Conservation (phyloP, 129 eudicot genomes). For the Tagetes patula region DNA sequence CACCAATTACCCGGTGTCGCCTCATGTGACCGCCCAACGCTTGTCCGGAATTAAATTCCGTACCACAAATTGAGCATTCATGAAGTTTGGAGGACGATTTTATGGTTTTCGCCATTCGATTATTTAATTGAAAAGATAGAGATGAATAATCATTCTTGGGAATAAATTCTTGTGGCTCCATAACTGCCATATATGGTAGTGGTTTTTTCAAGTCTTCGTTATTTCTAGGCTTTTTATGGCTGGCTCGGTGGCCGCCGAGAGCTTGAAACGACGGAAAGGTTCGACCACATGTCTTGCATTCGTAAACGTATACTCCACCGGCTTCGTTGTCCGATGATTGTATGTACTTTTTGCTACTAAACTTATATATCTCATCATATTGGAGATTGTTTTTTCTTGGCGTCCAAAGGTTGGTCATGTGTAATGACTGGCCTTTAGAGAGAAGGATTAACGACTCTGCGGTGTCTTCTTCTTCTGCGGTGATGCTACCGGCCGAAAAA, state of each 20-base stretch:
- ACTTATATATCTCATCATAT: slow-evolving; percentile 26
- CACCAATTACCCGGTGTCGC: slow-evolving; percentile 55
- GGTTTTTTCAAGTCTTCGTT: slow-evolving; percentile 17
- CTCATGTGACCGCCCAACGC: slow-evolving; percentile 98
- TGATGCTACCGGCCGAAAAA: slow-evolving; percentile 30
- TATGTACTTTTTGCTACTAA: slow-evolving; percentile 48
- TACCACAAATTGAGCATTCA: slow-evolving; percentile 81
- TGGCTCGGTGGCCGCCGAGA: slow-evolving; percentile 84
- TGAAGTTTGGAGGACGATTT: slow-evolving; percentile 51
- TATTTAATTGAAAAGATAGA: slow-evolving; percentile 47
- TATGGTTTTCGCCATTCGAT: neutral
- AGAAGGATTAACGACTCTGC: slow-evolving; percentile 68
- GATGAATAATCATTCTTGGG: slow-evolving; percentile 29
- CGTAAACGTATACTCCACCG: slow-evolving; percentile 47
- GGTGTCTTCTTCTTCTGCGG: slow-evolving; percentile 62
- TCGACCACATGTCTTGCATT: slow-evolving; percentile 73
- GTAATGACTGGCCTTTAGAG: slow-evolving; percentile 43
- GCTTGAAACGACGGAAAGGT: slow-evolving; percentile 79
- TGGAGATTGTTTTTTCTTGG: slow-evolving; percentile 4
- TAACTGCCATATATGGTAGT: slow-evolving; percentile 30
- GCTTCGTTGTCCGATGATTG: slow-evolving; percentile 29
- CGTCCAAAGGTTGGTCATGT: neutral
- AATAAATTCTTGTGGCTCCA: slow-evolving; percentile 18
- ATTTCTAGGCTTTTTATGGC: slow-evolving; percentile 72
- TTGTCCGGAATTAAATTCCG: slow-evolving; percentile 84